phyloP scores from a whole-genome alignment of 257 asterid genomes.

The Gynochthodes officinalis region DNA sequence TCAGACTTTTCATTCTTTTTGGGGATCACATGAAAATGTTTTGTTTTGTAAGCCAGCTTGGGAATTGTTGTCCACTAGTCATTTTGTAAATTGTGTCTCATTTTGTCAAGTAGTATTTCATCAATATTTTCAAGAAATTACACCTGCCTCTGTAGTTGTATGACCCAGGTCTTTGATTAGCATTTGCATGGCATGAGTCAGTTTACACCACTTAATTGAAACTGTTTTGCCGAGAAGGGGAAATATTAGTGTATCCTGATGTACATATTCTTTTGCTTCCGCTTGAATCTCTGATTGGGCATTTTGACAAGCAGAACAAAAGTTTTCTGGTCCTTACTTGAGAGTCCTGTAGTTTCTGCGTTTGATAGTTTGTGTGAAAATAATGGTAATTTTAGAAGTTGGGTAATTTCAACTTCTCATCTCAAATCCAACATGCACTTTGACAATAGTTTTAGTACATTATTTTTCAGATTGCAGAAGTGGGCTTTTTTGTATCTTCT shows the following conservation, averaged over 20 bases:
- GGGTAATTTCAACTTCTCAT: not conserved
- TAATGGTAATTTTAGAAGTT: not conserved
- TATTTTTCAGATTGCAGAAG: not conserved
- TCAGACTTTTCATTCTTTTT: not conserved
- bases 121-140: conserved; percentile 2
- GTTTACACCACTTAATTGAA: not conserved
- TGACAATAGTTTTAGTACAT: not conserved
- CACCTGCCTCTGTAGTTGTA: not conserved
- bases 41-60: not conserved
- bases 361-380: conserved; percentile 3
- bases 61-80: not conserved
- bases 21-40: not conserved
- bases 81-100: not conserved
- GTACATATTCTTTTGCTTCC: not conserved
- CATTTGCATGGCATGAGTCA: not conserved
- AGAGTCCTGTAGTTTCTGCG: not conserved
- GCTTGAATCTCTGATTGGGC: not conserved
- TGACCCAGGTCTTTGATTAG: not conserved
- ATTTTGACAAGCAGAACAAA: not conserved
- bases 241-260: not conserved
- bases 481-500: not conserved
- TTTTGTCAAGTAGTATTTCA: not conserved
- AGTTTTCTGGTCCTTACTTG: not conserved
- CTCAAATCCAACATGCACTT: not conserved
- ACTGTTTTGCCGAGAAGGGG: not conserved